phyloP scores from a whole-genome alignment of 2,329 filamentous ascomycete species.

The Chaetomium sp. region DNA sequence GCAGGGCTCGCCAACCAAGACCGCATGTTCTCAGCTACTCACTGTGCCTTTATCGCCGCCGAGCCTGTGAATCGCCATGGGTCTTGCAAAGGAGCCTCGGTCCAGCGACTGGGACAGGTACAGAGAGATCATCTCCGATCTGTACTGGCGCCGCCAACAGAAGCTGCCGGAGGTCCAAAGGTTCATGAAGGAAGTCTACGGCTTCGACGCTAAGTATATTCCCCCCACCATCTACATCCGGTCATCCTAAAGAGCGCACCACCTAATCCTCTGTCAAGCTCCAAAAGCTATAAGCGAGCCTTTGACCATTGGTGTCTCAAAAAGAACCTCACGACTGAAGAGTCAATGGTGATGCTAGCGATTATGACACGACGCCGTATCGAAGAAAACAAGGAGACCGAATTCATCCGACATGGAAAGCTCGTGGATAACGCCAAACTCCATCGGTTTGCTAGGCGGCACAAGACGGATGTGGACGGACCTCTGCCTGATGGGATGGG shows the following conservation, averaged over 20 bases:
- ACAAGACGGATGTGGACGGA: neutral
- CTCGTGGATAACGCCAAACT: constrained; percentile 15
- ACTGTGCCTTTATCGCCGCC: neutral
- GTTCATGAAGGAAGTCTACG: constrained; percentile 18
- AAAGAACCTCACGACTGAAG: constrained; percentile 19
- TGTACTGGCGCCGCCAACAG: constrained; percentile 20
- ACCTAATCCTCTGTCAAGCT: constrained; percentile 2
- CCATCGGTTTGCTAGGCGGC: constrained; percentile 13
- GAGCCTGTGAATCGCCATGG: constrained; percentile 3
- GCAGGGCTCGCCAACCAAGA: too few species aligned
- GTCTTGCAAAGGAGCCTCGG: neutral
- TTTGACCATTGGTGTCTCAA: constrained; percentile 19
- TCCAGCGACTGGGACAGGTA: constrained; percentile 16
- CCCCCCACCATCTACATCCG: neutral
- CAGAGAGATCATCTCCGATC: constrained; percentile 16
- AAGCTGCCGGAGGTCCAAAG: constrained; percentile 20
- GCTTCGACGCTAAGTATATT: constrained; percentile 21
- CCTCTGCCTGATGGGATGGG: neutral
- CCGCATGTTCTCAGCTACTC: too few species aligned
- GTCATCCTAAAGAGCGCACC: neutral
- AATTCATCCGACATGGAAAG: constrained; percentile 12
- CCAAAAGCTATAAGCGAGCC: constrained; percentile 22
- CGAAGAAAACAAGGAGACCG: constrained; percentile 14
- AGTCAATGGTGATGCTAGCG: constrained; percentile 18
- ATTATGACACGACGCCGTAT: constrained; percentile 15